Conservation (phyloP, 345 rosid species). For the Mangifera indica region DNA sequence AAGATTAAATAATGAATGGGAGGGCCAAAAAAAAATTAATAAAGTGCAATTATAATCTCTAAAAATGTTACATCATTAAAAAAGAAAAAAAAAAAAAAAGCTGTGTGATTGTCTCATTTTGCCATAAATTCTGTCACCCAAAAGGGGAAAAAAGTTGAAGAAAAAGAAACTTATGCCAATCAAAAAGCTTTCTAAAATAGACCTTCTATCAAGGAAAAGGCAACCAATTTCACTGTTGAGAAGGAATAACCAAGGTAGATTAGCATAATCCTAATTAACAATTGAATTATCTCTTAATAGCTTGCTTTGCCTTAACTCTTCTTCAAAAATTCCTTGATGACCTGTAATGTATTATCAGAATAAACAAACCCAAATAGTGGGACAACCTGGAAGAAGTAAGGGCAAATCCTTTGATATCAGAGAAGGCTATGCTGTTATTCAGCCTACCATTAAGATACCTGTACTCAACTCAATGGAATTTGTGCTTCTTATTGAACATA, state of each 20-base stretch:
- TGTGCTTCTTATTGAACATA: too few relatives aligned
- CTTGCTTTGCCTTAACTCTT: conserved; percentile 6
- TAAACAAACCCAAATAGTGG: background rate
- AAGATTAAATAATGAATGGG: background rate
- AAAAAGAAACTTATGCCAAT: conserved; percentile 4
- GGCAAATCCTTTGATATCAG: background rate
- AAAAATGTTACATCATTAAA: background rate
- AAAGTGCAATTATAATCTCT: background rate
- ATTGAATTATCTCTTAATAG: background rate
- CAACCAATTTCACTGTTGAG: background rate
- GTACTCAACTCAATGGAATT: background rate
- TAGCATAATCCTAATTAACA: background rate
- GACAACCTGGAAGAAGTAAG: background rate
- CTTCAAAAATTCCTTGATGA: background rate
- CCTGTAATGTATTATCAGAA: background rate
- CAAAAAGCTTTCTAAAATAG: conserved; percentile 11
- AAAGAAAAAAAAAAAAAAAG: background rate
- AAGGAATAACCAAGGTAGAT: background rate
- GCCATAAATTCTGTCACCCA: conserved; percentile 4
- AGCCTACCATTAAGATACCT: background rate
- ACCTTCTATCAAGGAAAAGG: conserved; percentile 3
- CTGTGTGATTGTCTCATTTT: background rate
- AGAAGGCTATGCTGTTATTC: background rate
- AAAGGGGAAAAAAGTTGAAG: background rate
- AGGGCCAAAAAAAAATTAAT: background rate